Evolutionary conservation across 176 grass and related monocot species (phyloP).

Genomic region (Lolium rigidum): DNA sequence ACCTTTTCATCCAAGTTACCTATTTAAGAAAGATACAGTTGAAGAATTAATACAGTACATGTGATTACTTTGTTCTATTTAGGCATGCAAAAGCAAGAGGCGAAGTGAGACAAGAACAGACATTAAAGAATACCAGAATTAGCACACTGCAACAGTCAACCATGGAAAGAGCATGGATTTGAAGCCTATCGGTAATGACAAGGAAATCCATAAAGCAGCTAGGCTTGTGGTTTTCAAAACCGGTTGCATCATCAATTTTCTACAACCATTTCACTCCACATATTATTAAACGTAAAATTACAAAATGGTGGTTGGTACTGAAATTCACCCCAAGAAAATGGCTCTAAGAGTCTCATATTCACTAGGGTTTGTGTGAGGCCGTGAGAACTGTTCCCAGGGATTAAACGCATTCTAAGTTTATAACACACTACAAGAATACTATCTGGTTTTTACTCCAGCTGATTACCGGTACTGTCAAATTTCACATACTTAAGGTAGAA

Average conservation of each 20-base stretch:
- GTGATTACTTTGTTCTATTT: neutral
- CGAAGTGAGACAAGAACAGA: constrained; percentile 29
- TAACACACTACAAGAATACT: neutral
- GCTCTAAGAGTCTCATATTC: neutral
- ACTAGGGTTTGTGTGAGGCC: neutral
- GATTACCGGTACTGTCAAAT: neutral
- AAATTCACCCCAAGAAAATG: neutral
- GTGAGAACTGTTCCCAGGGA: neutral
- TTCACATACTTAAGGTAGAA: neutral
- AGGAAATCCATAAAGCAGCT: neutral
- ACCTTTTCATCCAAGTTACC: constrained; percentile 99
- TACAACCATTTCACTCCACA: neutral
- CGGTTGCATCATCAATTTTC: neutral
- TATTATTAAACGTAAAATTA: neutral
- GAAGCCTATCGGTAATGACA: neutral
- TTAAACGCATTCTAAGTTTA: neutral
- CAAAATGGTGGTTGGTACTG: neutral
- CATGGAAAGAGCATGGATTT: neutral
- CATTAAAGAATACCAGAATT: neutral
- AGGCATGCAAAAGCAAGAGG: neutral
- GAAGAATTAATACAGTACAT: constrained; percentile 37
- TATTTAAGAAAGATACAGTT: constrained; percentile 52
- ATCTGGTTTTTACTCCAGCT: neutral
- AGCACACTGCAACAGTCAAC: neutral
- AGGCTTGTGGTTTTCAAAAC: neutral